phyloP scores from a whole-genome alignment of 805 yeast genomes.

The Cyberlindnera americana region DNA sequence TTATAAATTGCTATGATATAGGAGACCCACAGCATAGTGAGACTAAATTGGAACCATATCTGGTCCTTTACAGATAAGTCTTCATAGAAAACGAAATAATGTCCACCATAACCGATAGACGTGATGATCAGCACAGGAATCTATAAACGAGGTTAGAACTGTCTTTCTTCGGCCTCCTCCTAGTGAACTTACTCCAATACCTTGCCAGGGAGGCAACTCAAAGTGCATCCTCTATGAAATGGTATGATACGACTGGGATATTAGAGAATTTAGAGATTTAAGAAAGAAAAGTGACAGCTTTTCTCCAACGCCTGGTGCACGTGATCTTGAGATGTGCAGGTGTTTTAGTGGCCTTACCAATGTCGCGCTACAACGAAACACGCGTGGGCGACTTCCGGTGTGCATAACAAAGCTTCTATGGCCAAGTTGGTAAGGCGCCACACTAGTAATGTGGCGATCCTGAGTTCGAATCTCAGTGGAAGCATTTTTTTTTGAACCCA shows the following conservation, averaged over 20 bases:
- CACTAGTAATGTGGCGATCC: constrained; percentile 83
- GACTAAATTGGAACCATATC: constrained; percentile 41
- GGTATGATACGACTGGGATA: too few species aligned
- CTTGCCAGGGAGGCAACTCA: constrained; percentile 20
- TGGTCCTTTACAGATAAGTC: constrained; percentile 39
- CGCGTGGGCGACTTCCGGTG: too few species aligned
- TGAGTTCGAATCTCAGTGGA: constrained; percentile 73
- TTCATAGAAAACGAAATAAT: constrained; percentile 48
- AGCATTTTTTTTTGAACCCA: constrained; percentile 39
- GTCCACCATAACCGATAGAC: constrained; percentile 59
- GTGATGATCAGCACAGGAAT: constrained; percentile 64
- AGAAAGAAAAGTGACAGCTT: too few species aligned
- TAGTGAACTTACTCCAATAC: constrained; percentile 18
- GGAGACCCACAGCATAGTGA: constrained; percentile 67
- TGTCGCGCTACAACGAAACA: too few species aligned
- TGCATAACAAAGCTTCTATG: constrained; percentile 38
- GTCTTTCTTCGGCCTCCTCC: not conserved
- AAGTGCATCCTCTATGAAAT: constrained; percentile 16
- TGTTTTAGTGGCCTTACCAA: too few species aligned
- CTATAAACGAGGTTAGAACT: constrained; percentile 29
- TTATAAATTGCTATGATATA: constrained; percentile 64
- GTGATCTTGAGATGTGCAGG: too few species aligned
- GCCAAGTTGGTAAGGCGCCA: constrained; percentile 77
- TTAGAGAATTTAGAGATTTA: too few species aligned
- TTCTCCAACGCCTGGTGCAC: too few species aligned